Percentiles rank a stretch among this genome's conserved stretches.
Evolutionary conservation across 2,329 filamentous ascomycete genomes (phyloP).

Genomic region (Microcyclosporella mali): DNA sequence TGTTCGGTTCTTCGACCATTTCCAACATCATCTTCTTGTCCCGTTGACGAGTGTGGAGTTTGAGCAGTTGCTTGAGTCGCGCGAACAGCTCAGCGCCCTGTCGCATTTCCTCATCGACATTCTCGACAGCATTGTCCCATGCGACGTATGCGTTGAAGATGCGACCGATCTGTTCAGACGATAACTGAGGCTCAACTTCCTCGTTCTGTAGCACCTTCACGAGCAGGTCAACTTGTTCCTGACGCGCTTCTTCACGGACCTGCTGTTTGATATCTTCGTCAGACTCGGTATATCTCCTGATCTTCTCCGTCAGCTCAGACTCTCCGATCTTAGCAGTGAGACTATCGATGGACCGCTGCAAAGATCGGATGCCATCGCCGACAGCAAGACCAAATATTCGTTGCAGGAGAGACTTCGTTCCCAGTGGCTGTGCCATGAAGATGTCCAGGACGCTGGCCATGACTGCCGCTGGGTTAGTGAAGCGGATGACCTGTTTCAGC

Average conservation of each 20-base stretch:
- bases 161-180: constrained; percentile 67
- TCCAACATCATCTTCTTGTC: constrained; percentile 97
- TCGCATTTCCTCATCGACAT: constrained; percentile 79
- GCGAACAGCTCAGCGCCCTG: constrained; percentile 89
- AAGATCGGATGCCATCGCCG: constrained; percentile 78
- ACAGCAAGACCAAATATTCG: constrained; percentile 89
- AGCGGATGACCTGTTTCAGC: constrained; percentile 92
- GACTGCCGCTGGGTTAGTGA: constrained; percentile 91
- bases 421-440: constrained; percentile 92
- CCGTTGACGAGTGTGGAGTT: constrained; percentile 80
- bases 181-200: constrained; percentile 64
- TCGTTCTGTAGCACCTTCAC: constrained; percentile 80
- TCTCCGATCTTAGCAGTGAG: constrained; percentile 76
- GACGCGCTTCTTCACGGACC: constrained; percentile 66
- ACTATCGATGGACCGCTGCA: constrained; percentile 80
- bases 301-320: constrained; percentile 67
- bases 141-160: constrained; percentile 94
- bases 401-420: constrained; percentile 81
- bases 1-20: constrained; percentile 95
- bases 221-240: constrained; percentile 74
- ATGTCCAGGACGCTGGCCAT: constrained; percentile 95
- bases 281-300: constrained; percentile 71
- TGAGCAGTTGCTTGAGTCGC: constrained; percentile 88
- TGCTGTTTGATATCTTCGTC: constrained; percentile 67
- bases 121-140: constrained; percentile 91